Conservation (phyloP, 2,329 filamentous ascomycete genomes). For the Pseudogymnoascus sp. region DNA sequence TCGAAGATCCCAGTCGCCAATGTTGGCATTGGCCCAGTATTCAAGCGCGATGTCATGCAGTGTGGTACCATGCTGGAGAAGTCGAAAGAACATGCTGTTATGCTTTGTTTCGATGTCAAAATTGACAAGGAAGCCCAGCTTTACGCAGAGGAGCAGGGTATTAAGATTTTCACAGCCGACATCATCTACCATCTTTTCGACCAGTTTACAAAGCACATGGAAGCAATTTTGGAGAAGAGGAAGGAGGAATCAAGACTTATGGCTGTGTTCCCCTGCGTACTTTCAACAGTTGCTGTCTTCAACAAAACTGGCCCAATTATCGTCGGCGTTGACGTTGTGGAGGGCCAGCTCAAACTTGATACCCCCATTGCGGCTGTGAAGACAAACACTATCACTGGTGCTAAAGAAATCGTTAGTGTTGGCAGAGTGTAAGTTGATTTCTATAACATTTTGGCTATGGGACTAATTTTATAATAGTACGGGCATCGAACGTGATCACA, state of each 20-base stretch:
- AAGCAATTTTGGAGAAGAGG: constrained; percentile 74
- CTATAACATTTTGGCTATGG: not conserved
- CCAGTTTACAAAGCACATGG: constrained; percentile 92
- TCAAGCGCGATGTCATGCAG: constrained; percentile 96
- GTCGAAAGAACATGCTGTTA: constrained; percentile 88
- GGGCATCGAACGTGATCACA: constrained; percentile 95
- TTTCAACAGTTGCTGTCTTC: constrained; percentile 86
- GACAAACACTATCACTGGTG: constrained; percentile 66
- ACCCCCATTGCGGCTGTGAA: constrained; percentile 87
- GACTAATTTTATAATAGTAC: constrained; percentile 47
- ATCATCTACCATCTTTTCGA: constrained; percentile 99
- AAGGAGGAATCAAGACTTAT: constrained; percentile 94
- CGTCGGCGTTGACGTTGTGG: constrained; percentile 88
- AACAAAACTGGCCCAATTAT: constrained; percentile 97
- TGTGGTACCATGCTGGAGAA: constrained; percentile 95
- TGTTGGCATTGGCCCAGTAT: constrained; percentile 94
- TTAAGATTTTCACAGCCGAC: constrained; percentile 97
- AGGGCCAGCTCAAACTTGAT: constrained; percentile 76
- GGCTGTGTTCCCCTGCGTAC: constrained; percentile 93
- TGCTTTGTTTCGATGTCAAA: constrained; percentile 99
- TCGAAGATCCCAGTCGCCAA: constrained; percentile 97
- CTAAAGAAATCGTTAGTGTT: constrained; percentile 74
- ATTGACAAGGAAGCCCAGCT: constrained; percentile 90
- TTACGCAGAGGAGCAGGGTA: constrained; percentile 86
- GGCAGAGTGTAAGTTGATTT: constrained; percentile 60